phyloP scores from a whole-genome alignment of 768 basidiomycete genomes.

The Agrocybe pediades region DNA sequence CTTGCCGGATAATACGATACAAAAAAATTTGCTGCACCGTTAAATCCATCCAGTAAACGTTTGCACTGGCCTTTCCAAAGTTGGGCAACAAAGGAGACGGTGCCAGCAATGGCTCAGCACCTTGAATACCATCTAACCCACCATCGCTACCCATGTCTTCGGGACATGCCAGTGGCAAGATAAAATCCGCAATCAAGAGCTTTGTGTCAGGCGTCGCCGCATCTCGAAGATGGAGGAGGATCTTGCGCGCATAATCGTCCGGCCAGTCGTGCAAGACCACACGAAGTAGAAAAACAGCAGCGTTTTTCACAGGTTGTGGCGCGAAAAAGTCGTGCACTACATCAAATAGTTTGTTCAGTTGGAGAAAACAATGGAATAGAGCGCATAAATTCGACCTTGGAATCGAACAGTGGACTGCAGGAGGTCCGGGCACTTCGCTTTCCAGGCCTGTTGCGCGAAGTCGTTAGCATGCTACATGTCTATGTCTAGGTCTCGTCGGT shows the following conservation, averaged over 20 bases:
- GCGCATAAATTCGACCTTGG: too few species aligned
- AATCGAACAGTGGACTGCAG: conserved; percentile 55
- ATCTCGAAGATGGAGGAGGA: conserved; percentile 45
- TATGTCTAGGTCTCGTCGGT: too few species aligned
- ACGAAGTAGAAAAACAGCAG: conserved; percentile 70
- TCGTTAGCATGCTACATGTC: too few species aligned
- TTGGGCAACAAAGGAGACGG: conserved; percentile 71
- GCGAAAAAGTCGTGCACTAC: conserved; percentile 77
- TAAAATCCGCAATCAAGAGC: conserved; percentile 71
- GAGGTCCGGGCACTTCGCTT: conserved; percentile 56
- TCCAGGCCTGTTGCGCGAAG: conserved; percentile 63
- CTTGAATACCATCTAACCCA: conserved; percentile 44
- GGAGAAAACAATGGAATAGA: background rate
- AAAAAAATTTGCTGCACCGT: conserved; percentile 40
- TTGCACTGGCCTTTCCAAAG: conserved; percentile 70
- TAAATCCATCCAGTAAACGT: conserved; percentile 73
- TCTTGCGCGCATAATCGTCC: conserved; percentile 51
- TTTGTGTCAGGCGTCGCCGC: conserved; percentile 55
- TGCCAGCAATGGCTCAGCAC: conserved; percentile 53
- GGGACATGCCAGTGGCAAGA: conserved; percentile 70
- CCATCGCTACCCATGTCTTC: conserved; percentile 36
- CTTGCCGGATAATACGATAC: background rate
- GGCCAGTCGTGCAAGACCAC: conserved; percentile 83
- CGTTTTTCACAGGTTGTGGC: conserved; percentile 52
- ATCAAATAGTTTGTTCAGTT: background rate